Conservation (phyloP, 2,329 filamentous ascomycete genomes). For the Cylindrodendrum hubeiense region DNA sequence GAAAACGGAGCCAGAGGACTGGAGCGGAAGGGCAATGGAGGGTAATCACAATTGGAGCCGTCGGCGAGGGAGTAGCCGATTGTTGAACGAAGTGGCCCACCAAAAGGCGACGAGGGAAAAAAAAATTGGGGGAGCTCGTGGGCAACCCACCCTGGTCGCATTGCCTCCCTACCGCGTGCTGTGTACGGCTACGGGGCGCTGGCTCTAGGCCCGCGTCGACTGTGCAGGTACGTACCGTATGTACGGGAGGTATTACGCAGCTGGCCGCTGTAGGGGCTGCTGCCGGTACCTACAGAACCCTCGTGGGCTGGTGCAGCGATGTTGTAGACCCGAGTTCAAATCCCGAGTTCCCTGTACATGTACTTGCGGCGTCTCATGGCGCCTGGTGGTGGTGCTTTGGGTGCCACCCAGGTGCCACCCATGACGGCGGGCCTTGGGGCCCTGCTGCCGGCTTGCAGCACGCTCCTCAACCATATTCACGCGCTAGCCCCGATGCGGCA, state of each 20-base stretch:
- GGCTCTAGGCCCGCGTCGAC: background rate
- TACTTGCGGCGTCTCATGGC: constrained; percentile 27
- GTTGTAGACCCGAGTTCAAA: constrained; percentile 16
- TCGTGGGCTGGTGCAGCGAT: constrained; percentile 16
- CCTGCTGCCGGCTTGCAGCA: constrained; percentile 42
- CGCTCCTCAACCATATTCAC: constrained; percentile 60
- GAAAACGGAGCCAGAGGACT: constrained; percentile 35
- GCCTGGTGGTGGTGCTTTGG: constrained; percentile 3
- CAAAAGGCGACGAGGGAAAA: constrained; percentile 47
- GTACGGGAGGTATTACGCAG: constrained; percentile 5
- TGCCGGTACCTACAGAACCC: constrained; percentile 39
- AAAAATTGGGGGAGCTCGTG: constrained; percentile 51
- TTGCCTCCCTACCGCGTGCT: constrained; percentile 31
- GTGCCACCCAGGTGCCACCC: constrained; percentile 44
- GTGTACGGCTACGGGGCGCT: constrained; percentile 16
- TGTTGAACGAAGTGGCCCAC: constrained; percentile 53
- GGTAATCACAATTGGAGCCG: constrained; percentile 46
- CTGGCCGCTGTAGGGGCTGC: constrained; percentile 24
- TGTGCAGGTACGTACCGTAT: constrained; percentile 23
- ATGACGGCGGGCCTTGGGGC: constrained; percentile 40
- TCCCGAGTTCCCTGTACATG: constrained; percentile 41
- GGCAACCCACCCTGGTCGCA: constrained; percentile 34
- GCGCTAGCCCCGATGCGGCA: constrained; percentile 47
- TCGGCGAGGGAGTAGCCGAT: constrained; percentile 47
- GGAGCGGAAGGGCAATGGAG: constrained; percentile 20